Base-by-base conservation (phyloP, 176 grass and related monocot species). In the Luzula sylvatica region DNA sequence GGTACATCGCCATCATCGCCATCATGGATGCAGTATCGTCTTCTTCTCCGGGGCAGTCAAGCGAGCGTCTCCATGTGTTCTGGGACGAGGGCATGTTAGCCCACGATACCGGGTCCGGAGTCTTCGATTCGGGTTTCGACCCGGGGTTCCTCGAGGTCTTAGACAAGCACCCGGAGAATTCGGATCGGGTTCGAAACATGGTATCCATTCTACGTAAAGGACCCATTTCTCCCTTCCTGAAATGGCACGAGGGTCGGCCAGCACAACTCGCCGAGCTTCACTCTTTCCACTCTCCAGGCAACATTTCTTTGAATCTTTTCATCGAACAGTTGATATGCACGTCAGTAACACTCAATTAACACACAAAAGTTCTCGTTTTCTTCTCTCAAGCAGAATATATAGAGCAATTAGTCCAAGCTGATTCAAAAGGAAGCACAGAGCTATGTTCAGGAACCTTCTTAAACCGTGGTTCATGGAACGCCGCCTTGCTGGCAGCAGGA, bases 91-190 rank as follows among this genome's bases (percentile, higher is more conserved):
- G 84, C 35, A 86, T 96, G 84, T 80, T 96, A 35, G 90, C 66
- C 44, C 90, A 96, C 77, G 84, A 89, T 64, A 49, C 90, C 52
- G 81, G 90, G 20, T 41, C 18, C 68, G 85, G 92, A 46, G 78
- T 90, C 8, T 90, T 96, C 60, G 85, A 90, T 68, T 79, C 81
- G 20, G 81, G 81, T 42, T 44, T 43, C n/a, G 85, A 96, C 65
- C 92, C 85, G 42, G 92, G 85, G 14, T 96, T 96, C 81, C 85
- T 96, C 17, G 85, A 89, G 43, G 81, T 96, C 53, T 74, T 96
- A 24, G 78, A 96, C 44, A 76, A 72, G 45, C 92, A 96, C 61
- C 85, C 75, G 41, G 81, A 90, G 78, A 90, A 86, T 72, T 80
- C 81, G 26, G 92, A 96, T 55, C 78, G 81, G 67, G 60, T 96